A percentile compares a stretch with the other conserved stretches of the same genome.
Evolutionary conservation across 345 rosid genomes (phyloP).

Genomic region (Camelina hispida): DNA sequence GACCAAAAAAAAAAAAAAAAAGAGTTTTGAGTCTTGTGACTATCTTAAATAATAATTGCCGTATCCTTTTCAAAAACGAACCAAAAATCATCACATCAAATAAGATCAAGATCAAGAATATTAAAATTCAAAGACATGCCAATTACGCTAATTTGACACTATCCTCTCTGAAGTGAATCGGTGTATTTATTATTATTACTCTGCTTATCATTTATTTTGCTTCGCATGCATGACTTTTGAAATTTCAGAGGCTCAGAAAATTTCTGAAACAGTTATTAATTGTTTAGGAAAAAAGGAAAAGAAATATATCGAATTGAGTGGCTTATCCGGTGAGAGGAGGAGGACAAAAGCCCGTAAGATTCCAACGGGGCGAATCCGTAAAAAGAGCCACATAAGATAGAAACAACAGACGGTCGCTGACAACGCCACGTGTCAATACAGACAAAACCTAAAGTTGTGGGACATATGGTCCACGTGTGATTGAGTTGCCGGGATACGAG

Average conservation of each 20-base stretch:
- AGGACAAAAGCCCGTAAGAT: slow-evolving; percentile 34
- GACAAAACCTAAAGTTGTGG: slow-evolving; percentile 34
- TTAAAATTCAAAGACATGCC: slow-evolving; percentile 3
- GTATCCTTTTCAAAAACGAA: background rate
- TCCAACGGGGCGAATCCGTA: slow-evolving; percentile 43
- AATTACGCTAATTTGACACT: background rate
- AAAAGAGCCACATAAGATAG: slow-evolving; percentile 26
- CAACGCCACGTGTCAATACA: slow-evolving; percentile 31
- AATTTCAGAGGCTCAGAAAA: background rate
- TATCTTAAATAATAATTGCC: slow-evolving; percentile 22
- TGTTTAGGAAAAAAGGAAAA: background rate
- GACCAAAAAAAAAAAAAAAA: background rate
- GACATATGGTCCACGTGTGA: slow-evolving; percentile 46
- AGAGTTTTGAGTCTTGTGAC: slow-evolving; percentile 29
- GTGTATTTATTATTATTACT: background rate
- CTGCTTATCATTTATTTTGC: background rate
- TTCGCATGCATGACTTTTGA: slow-evolving; percentile 20
- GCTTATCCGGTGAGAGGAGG: slow-evolving; percentile 37
- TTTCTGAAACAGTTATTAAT: background rate
- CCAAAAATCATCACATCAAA: background rate
- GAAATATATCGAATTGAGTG: background rate
- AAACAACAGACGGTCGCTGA: slow-evolving; percentile 38
- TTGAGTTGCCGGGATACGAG: slow-evolving; percentile 42
- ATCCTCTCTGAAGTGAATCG: background rate
- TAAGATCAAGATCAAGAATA: background rate